Conservation (phyloP, 805 yeast genomes). For the Ogataea glucozyma region DNA sequence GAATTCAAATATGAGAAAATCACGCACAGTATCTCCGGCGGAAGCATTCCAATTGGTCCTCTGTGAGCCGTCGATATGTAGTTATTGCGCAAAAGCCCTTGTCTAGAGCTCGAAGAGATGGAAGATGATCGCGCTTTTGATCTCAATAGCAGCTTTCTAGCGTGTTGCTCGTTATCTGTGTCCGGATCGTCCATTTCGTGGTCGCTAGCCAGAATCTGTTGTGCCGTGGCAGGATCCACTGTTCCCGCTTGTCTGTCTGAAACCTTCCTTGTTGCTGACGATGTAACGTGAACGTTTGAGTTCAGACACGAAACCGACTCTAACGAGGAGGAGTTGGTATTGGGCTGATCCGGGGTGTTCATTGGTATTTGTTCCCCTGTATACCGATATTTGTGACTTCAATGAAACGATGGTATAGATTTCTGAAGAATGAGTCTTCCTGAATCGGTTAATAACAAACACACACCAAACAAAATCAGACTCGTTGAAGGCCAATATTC, state of each 20-base stretch:
- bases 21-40: constrained; percentile 62
- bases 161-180: constrained; percentile 36
- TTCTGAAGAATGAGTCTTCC: too few relatives aligned
- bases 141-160: constrained; percentile 30
- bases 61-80: constrained; percentile 13
- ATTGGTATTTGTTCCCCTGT: constrained; percentile 1
- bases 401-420: too few relatives aligned
- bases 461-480: constrained; percentile 1
- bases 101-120: constrained; percentile 16
- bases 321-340: constrained; percentile 23
- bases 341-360: constrained; percentile 19
- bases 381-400: too few relatives aligned
- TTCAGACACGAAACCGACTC: constrained; percentile 24
- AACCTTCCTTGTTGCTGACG: constrained; percentile 8
- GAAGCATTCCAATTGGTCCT: constrained; percentile 46
- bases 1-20: constrained; percentile 65
- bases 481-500: background rate
- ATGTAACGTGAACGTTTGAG: constrained; percentile 17
- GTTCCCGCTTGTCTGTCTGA: constrained; percentile 8
- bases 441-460: too few relatives aligned
- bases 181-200: constrained; percentile 34
- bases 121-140: constrained; percentile 29
- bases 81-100: constrained; percentile 5
- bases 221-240: constrained; percentile 5
- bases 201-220: constrained; percentile 15